Evolutionary conservation across 768 basidiomycete species (phyloP), one percentile per base, ranked within the genome.

Genomic region (Cystobasidium onofrii): DNA sequence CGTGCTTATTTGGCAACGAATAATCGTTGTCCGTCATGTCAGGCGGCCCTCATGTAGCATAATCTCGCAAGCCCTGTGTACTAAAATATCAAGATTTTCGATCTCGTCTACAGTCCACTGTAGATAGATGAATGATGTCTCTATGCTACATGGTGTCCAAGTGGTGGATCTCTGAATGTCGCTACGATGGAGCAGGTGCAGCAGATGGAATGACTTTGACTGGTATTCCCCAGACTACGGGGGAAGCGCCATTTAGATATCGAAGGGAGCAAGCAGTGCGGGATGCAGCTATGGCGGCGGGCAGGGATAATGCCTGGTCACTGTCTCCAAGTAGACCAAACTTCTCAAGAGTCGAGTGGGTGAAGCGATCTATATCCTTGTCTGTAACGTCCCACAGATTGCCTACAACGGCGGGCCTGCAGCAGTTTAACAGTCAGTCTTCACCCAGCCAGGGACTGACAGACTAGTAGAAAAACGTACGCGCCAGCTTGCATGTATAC

Each of bases 361-460:
- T 89, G 76, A 96, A 87, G 77, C 90, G 90, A 84, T 99, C 95
- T 78, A 98, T 95, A 79, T 99, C 96, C 57, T 88, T 86, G 83
- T 99, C 96, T 0, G 95, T 98, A 9, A 98, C 96, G 78, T 98
- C 96, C 96, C 96, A 99, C 3, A 98, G 83, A 78, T 95, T 97
- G 0, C 91, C 96, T 15, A 97, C 87, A 36, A 98, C 84, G 0
- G 92, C 89, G 20, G 96, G 95, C 75, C 95, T 93, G 76, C 10
- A 34, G 29, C 36, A 31, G 70, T 52, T 27, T 29, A 67, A n/a
- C 20, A 67, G 3, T 46, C 39, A 4, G 61, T 18, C 62, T 18
- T 44, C 50, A 20, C 18, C 1, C 0, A n/a, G 34, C 7, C n/a
- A 6, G 15, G 12, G 13, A 18, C 66, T 29, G 27, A n/a, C 1